Percentiles rank a stretch among this genome's conserved stretches.
Conservation (phyloP, 768 basidiomycete genomes). For the Omphalotus guepiniiformis region DNA sequence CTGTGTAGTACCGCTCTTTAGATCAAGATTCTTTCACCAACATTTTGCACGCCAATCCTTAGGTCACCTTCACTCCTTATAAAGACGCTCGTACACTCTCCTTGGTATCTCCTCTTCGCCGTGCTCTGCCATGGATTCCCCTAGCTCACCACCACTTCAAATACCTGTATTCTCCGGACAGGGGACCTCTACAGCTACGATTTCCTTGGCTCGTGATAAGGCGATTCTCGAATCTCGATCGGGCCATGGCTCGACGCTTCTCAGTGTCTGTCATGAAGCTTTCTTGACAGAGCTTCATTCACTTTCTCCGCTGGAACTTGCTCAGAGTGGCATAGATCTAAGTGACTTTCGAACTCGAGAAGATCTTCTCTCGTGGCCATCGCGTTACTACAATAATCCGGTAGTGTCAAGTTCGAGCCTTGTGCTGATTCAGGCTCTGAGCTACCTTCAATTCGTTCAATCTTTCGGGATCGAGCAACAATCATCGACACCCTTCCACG, state of each 20-base stretch:
- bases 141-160: constrained; percentile 13
- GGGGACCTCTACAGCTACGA: constrained; percentile 34
- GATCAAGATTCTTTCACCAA: too few relatives aligned
- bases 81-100: constrained; percentile 2
- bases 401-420: constrained; percentile 45
- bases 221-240: constrained; percentile 39
- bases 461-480: constrained; percentile 3
- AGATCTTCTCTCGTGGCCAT: constrained; percentile 34
- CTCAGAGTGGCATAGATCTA: constrained; percentile 33
- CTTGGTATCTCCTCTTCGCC: background rate
- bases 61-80: constrained; percentile 1
- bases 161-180: constrained; percentile 59
- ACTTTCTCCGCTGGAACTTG: constrained; percentile 33
- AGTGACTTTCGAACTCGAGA: constrained; percentile 38
- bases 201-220: constrained; percentile 29
- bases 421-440: constrained; percentile 48
- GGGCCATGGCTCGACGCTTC: constrained; percentile 37
- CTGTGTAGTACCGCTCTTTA: too few relatives aligned
- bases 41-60: too few relatives aligned
- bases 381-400: constrained; percentile 39
- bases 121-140: background rate
- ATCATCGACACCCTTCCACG: constrained; percentile 20
- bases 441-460: constrained; percentile 45
- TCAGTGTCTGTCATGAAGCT: constrained; percentile 46
- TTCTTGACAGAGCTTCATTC: constrained; percentile 47